These are phyloP conservation scores for Kewa caespitosa DNA, from an alignment of 179 eudicot genomes.

Conservation along the genomic window DNA sequence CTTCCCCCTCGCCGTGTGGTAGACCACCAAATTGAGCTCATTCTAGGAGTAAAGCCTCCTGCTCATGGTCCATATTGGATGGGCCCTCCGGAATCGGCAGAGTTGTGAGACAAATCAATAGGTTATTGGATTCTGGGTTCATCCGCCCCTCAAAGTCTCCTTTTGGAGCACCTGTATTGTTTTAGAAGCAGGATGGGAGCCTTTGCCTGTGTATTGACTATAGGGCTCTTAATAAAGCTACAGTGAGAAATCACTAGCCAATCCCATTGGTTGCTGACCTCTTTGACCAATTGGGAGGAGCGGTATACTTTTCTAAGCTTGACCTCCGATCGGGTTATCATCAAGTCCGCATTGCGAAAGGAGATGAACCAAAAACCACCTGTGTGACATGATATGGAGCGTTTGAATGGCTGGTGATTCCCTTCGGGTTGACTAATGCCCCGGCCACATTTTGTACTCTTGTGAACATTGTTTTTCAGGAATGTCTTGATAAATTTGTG, in stretches of 20 bases:
- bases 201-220: neutral
- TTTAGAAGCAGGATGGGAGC: neutral
- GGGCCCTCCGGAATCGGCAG: neutral
- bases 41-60: neutral
- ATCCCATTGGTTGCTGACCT: too few relatives aligned
- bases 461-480: neutral
- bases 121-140: neutral
- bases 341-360: too few relatives aligned
- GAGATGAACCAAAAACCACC: too few relatives aligned
- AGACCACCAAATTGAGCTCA: neutral
- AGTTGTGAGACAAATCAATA: neutral
- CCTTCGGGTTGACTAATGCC: too few relatives aligned
- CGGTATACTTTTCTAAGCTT: too few relatives aligned
- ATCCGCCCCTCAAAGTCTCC: neutral
- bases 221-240: neutral
- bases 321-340: too few relatives aligned
- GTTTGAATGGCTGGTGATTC: too few relatives aligned
- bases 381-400: too few relatives aligned
- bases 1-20: neutral
- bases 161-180: constrained; percentile 3
- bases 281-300: too few relatives aligned
- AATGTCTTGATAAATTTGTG: neutral
- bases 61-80: neutral
- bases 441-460: neutral
- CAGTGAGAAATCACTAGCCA: too few relatives aligned